Conservation (phyloP, 805 yeast genomes). For the Candida awuae region DNA sequence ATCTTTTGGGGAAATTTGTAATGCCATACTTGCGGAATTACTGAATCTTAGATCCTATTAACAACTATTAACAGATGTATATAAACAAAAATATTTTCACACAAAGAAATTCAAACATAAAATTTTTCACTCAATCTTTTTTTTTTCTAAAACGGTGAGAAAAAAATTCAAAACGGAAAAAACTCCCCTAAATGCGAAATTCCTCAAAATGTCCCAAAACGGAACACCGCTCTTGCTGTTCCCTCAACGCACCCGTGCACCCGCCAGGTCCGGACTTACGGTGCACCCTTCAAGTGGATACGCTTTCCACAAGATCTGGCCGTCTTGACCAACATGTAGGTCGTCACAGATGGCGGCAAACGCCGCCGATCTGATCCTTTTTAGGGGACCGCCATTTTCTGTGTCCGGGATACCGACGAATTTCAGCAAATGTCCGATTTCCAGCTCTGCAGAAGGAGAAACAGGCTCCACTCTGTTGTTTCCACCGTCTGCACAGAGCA, state of each 20-base stretch:
- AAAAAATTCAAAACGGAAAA: no score
- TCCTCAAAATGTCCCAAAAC: no score
- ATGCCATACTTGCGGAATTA: constrained; percentile 43
- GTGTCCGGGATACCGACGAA: no score
- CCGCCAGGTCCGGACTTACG: background rate
- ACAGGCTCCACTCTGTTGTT: constrained; percentile 36
- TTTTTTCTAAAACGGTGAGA: background rate
- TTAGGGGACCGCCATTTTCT: no score
- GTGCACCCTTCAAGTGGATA: no score
- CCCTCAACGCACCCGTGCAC: constrained; percentile 10
- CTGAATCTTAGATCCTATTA: background rate
- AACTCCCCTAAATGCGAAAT: background rate
- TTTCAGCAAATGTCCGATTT: background rate
- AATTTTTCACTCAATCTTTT: background rate
- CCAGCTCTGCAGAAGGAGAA: constrained; percentile 35
- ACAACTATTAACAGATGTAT: no score
- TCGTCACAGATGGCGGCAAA: no score
- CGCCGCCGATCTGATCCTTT: no score
- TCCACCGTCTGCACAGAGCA: constrained; percentile 44
- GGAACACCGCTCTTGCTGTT: no score
- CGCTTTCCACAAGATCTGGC: no score
- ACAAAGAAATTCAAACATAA: background rate
- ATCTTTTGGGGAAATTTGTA: constrained; percentile 68
- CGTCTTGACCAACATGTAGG: no score
- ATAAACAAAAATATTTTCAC: constrained; percentile 3